A percentile compares a stretch with the other conserved stretches of the same genome.
phyloP scores from a whole-genome alignment of 345 rosid species.

The Salix viminalis region DNA sequence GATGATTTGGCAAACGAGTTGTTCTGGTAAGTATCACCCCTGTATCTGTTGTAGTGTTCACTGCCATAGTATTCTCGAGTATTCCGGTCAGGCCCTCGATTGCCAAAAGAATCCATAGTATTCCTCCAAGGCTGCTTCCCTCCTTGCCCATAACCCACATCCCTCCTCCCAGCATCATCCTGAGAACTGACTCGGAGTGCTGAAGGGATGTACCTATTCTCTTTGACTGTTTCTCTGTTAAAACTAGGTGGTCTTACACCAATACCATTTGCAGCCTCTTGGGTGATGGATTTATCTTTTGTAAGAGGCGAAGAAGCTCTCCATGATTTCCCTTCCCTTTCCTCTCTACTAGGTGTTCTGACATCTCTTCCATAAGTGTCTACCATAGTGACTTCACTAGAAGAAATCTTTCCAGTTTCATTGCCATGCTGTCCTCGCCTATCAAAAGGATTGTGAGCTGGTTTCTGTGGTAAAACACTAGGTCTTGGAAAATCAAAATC shows the following conservation, averaged over 20 bases:
- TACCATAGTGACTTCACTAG: slow-evolving; percentile 50
- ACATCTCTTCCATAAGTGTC: slow-evolving; percentile 42
- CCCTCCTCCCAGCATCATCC: slow-evolving; percentile 57
- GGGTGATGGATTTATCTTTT: slow-evolving; percentile 35
- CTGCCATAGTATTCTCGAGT: slow-evolving; percentile 41
- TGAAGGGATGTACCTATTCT: slow-evolving; percentile 43
- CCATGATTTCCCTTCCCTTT: slow-evolving; percentile 66
- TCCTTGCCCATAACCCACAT: slow-evolving; percentile 46
- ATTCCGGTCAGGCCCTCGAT: slow-evolving; percentile 43
- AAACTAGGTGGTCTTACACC: slow-evolving; percentile 42
- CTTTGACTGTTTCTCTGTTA: slow-evolving; percentile 52
- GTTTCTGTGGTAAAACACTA: slow-evolving; percentile 56
- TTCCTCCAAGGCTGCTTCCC: slow-evolving; percentile 64
- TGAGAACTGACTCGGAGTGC: slow-evolving; percentile 42
- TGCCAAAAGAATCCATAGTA: slow-evolving; percentile 36
- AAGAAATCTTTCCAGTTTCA: slow-evolving; percentile 55
- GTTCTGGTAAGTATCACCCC: slow-evolving; percentile 35
- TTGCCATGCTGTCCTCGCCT: slow-evolving; percentile 58
- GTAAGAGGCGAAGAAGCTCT: slow-evolving; percentile 53
- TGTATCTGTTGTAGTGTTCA: slow-evolving; percentile 51
- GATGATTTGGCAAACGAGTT: slow-evolving; percentile 40
- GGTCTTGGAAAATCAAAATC: slow-evolving; percentile 70
- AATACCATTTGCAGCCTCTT: slow-evolving; percentile 41
- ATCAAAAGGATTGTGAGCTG: slow-evolving; percentile 43
- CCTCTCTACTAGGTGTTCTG: slow-evolving; percentile 52